Base-by-base conservation (phyloP, 495 filamentous ascomycete genomes). In the Lentithecium fluviatile region DNA sequence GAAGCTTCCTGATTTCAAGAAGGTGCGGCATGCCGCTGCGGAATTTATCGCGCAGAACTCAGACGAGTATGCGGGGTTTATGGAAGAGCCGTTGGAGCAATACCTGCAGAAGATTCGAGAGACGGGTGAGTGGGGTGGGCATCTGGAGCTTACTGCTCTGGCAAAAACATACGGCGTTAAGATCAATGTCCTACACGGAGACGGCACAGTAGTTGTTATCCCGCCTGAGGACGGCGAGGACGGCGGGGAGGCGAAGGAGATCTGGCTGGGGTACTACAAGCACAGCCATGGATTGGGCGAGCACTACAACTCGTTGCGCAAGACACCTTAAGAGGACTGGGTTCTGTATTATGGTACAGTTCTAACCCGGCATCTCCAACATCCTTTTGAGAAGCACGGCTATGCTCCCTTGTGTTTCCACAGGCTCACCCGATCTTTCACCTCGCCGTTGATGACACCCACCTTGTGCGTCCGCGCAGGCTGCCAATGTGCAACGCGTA, bases 111-210 rank as follows among this genome's bases (percentile, higher is more conserved):
- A 87, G 74, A 88, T 98, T 25, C 77, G 84, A 57, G 85, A 94
- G 52, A 97, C 94, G 26, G 93, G 91, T 0, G 95, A 97, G 75
- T 98, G 94, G 94, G 94, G 94, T 34, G 94, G 94, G 0, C 90
- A 97, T 76, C 69, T 95, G 54, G 94, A 98, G 77, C 76, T 97
- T 32, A 71, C 85, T 66, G 94, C 94, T 23, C 79, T 98, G 72
- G 88, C 94, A 29, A 86, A 83, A 65, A 86, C 83, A 45, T 97
- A 95, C 59, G 83, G 82, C 0, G 85, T 96, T 11, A 83, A 87
- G 54, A 95, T 96, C 59, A 84, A 86, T 75, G 86, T 98, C 10
- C 77, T 98, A 47, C 92, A 96, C 72, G 88, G 78, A 19, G 80
- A 91, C 69, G 91, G 92, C 6, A 72, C 80, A 8, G 83, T 90